Evolutionary conservation across 2,329 filamentous ascomycete genomes (phyloP), one percentile per base, ranked within the genome.

Genomic region (Aspergillus chevalieri): DNA sequence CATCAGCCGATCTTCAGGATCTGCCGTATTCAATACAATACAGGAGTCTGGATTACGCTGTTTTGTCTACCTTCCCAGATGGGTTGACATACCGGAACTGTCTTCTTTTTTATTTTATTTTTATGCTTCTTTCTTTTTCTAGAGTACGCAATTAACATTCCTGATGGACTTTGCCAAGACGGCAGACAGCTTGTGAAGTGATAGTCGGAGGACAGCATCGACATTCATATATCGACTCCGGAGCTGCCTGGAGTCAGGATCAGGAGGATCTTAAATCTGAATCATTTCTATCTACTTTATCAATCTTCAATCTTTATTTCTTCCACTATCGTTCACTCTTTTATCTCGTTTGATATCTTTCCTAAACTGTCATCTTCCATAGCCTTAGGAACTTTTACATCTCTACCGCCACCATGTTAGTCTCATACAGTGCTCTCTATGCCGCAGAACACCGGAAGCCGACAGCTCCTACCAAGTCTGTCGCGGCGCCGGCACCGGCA

Each of bases 341-440:
- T 36, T n/a, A 36, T 36, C 34, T 36, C 15, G 34, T 15, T 30
- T 30, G 26, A 17, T 2, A 36, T 36, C 3, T n/a, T 36, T 36
- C 34, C 34, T 36, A 15, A n/a, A 3, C 12, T 12, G 26, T 30
- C 10, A 30, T 30, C 4, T 5, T 30, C 26, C 4, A 30, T 30
- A 30, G 26, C 26, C 26, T 30, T 30, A 12, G 26, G 26, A 30
- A 30, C 9, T 48, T 24, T 24, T 28, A 44, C 8, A 38, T 34
- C 39, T 34, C 21, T 26, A 48, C 39, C 39, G 19, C 34, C 24
- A 48, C 22, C 21, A 51, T 51, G 49, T 43, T 51, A 30, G 46
- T 48, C n/a, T 43, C 49, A 44, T 43, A 47, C 24, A 36, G 14
- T 9, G 34, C 26, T 30, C 10, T 44, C 46, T 46, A 48, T 43